Conservation (phyloP, 2,329 filamentous ascomycete species). For the Monilinia aucupariae region DNA sequence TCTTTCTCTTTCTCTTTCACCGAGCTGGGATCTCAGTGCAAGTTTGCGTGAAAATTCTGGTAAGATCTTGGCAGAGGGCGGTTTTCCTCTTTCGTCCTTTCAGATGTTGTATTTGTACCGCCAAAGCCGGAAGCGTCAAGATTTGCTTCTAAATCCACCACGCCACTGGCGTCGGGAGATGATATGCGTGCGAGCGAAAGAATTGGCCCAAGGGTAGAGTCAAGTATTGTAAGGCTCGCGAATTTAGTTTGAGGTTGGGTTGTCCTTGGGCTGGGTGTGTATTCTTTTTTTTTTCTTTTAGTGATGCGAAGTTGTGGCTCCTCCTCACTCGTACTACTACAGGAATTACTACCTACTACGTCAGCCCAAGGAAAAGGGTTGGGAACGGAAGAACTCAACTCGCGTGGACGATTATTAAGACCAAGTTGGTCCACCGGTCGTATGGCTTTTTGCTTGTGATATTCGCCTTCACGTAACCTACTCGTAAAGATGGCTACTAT, state of each 20-base stretch:
- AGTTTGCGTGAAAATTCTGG: constrained; percentile 17
- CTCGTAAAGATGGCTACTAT: too few relatives aligned
- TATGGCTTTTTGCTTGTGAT: constrained; percentile 14
- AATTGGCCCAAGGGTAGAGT: background rate
- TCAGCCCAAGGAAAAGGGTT: constrained; percentile 6
- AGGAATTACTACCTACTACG: too few relatives aligned
- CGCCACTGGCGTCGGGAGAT: background rate
- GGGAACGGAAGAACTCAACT: too few relatives aligned
- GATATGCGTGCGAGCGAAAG: too few relatives aligned
- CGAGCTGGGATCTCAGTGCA: background rate
- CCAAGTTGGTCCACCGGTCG: too few relatives aligned
- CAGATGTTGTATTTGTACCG: background rate
- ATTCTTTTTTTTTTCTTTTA: constrained; percentile 1
- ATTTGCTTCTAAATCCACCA: background rate
- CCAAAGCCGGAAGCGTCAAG: constrained; percentile 12
- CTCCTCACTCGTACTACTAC: too few relatives aligned
- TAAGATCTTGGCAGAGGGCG: constrained; percentile 3
- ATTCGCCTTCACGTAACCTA: too few relatives aligned
- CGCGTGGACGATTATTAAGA: too few relatives aligned
- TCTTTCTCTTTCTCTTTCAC: background rate
- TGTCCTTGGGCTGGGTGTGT: constrained; percentile 1
- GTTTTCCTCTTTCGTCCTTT: constrained; percentile 11
- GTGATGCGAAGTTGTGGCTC: constrained; percentile 12
- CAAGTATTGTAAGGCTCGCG: background rate
- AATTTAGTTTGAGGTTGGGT: background rate